Percentiles rank a stretch among this genome's conserved stretches.
phyloP scores from a whole-genome alignment of 2,329 filamentous ascomycete species.

The Penicillium hordei region DNA sequence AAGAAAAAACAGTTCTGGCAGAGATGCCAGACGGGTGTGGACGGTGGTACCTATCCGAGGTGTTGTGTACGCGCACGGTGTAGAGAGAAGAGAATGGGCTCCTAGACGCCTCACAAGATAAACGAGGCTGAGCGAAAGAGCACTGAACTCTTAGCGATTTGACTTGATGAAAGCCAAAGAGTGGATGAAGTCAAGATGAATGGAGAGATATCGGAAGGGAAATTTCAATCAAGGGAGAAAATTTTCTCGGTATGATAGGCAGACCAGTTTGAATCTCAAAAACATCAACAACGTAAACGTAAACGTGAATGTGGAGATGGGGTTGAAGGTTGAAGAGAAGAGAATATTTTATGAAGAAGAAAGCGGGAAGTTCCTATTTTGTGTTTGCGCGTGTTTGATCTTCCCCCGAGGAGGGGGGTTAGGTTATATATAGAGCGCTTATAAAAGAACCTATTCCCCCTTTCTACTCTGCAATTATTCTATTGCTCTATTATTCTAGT shows the following conservation, averaged over 20 bases:
- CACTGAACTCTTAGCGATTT: conserved; percentile 6
- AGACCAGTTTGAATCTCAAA: conserved; percentile 6
- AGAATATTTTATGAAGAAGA: conserved; percentile 26
- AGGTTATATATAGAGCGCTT: conserved; percentile 20
- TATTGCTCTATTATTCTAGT: background rate
- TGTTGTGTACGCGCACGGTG: conserved; percentile 15
- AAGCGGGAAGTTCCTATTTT: conserved; percentile 26
- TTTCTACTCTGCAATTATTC: background rate
- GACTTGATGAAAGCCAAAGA: conserved; percentile 11
- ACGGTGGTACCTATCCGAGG: conserved; percentile 22
- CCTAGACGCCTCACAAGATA: conserved; percentile 14
- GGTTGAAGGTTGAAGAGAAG: conserved; percentile 18
- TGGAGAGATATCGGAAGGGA: conserved; percentile 11
- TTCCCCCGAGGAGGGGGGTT: conserved; percentile 7
- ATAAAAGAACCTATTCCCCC: background rate
- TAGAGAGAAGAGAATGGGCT: conserved; percentile 23
- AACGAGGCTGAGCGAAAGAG: conserved; percentile 10
- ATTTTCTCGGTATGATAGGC: conserved; percentile 10
- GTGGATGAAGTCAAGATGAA: background rate
- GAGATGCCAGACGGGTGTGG: conserved; percentile 25
- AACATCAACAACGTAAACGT: conserved; percentile 6
- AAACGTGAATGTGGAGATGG: conserved; percentile 6
- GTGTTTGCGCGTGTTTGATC: conserved; percentile 29
- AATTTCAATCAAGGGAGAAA: conserved; percentile 26
- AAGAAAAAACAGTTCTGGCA: conserved; percentile 25